A percentile compares a stretch with the other conserved stretches of the same genome.
These are phyloP conservation scores for Geum urbanum DNA, from an alignment of 306 rosid genomes.

Conservation along the genomic window DNA sequence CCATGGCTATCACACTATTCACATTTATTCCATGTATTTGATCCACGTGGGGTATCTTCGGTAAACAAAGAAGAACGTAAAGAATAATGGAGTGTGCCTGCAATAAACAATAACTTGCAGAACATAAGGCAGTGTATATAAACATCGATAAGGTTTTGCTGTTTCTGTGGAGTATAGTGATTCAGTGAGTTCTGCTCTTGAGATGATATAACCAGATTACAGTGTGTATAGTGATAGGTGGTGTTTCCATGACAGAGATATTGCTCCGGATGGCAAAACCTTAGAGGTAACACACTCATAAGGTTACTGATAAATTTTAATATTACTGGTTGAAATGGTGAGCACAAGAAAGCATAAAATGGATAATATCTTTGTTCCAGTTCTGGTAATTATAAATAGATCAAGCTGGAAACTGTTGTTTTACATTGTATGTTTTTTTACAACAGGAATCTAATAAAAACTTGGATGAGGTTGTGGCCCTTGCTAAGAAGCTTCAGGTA, in stretches of 20 bases:
- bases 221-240: too few species aligned
- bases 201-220: too few species aligned
- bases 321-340: background rate
- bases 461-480: constrained; percentile 90
- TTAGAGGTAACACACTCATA: constrained; percentile 48
- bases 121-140: background rate
- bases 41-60: constrained; percentile 8
- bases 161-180: too few species aligned
- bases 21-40: background rate
- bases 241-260: constrained; percentile 96
- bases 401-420: constrained; percentile 1
- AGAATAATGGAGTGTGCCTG: background rate
- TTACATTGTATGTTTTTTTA: constrained; percentile 21
- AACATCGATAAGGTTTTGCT: background rate
- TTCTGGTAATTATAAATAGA: background rate
- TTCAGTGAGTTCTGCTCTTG: too few species aligned
- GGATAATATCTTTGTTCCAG: background rate
- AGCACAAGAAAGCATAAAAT: background rate
- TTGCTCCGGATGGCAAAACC: constrained; percentile 78
- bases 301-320: background rate
- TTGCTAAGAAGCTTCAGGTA: constrained; percentile 93
- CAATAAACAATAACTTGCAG: background rate
- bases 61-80: background rate
- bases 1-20: background rate
- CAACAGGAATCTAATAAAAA: constrained; percentile 76